These are phyloP conservation scores for Dovyalis caffra DNA, from an alignment of 345 rosid species.

Conservation along the genomic window DNA sequence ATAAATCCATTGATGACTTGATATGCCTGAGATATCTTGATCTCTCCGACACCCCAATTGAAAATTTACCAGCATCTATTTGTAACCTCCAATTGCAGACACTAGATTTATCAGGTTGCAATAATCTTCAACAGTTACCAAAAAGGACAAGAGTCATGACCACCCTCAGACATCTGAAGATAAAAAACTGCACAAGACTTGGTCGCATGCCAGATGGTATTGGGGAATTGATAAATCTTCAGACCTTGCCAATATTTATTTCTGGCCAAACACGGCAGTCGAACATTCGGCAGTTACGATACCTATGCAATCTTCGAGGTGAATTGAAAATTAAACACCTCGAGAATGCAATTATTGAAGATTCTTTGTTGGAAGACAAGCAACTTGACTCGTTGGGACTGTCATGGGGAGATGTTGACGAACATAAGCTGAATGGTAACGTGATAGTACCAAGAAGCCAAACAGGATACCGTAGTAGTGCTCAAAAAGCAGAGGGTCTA, in stretches of 20 bases:
- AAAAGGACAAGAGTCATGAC: neutral
- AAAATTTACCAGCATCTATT: neutral
- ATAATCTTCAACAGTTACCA: neutral
- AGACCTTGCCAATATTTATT: neutral
- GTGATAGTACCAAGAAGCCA: neutral
- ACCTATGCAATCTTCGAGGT: neutral
- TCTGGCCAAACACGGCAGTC: neutral
- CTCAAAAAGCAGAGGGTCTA: neutral
- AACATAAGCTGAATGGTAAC: neutral
- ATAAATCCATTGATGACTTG: neutral
- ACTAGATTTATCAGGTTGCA: neutral
- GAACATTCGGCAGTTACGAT: fast-evolving
- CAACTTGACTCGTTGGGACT: neutral
- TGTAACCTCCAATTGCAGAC: neutral
- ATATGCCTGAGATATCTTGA: neutral
- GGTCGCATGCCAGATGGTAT: neutral
- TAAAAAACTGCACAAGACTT: neutral
- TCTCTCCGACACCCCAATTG: neutral
- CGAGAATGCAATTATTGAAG: too few species aligned
- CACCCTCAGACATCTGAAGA: neutral
- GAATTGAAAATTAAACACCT: neutral
- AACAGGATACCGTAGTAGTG: neutral
- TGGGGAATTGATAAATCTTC: neutral
- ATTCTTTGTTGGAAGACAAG: neutral
- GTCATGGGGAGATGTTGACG: neutral